Conservation (phyloP, 176 grass and related monocot genomes). For the Triticum turgidum region DNA sequence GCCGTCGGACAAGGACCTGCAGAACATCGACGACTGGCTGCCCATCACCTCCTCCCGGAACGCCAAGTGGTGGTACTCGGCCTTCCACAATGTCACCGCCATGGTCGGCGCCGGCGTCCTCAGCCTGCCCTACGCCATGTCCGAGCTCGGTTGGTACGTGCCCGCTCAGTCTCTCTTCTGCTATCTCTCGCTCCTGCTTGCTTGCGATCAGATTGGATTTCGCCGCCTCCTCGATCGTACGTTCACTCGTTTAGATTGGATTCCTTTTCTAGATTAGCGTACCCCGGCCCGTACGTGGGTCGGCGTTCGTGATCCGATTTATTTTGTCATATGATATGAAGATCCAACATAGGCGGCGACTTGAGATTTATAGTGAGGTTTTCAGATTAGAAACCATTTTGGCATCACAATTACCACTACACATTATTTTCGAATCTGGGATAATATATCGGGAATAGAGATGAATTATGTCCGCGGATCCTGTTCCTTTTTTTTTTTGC, state of each 20-base stretch:
- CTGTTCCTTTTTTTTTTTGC: too few relatives aligned
- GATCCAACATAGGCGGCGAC: neutral
- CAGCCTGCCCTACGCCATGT: constrained; percentile 82
- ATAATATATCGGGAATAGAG: too few relatives aligned
- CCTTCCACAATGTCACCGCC: constrained; percentile 98
- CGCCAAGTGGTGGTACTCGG: constrained; percentile 95
- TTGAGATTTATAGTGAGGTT: too few relatives aligned
- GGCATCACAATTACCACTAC: too few relatives aligned
- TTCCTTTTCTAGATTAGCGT: neutral
- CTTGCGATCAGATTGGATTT: neutral
- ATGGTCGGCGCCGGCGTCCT: constrained; percentile 95
- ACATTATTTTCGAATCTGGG: too few relatives aligned
- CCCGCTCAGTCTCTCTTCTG: neutral
- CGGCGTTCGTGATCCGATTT: neutral
- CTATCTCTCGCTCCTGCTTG: neutral
- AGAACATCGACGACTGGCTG: constrained; percentile 65
- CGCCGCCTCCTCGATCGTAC: neutral
- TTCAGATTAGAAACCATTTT: too few relatives aligned
- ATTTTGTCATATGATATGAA: neutral
- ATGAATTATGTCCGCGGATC: too few relatives aligned
- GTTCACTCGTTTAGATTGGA: neutral
- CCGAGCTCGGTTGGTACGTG: constrained; percentile 74
- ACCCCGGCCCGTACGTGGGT: neutral
- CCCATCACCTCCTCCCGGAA: constrained; percentile 78
- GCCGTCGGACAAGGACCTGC: neutral